phyloP scores from a whole-genome alignment of 225 moss, liverwort and hornwort genomes.

The Pseudisothecium myosuroides region DNA sequence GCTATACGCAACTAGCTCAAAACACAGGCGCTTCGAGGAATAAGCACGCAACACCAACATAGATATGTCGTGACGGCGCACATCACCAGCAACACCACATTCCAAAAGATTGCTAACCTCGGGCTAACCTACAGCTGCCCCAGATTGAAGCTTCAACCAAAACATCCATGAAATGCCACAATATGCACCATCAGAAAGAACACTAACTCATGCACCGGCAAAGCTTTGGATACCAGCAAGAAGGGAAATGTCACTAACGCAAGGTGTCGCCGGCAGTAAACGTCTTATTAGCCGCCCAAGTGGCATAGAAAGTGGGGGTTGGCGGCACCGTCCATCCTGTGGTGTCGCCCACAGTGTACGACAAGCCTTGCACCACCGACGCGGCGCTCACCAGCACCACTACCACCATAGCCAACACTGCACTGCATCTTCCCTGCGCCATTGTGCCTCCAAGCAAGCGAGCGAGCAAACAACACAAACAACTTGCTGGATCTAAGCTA shows the following conservation, averaged over 20 bases:
- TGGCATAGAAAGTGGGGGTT: neutral
- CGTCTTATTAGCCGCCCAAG: neutral
- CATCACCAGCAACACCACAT: neutral
- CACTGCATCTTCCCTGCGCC: conserved; percentile 38
- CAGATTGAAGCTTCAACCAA: neutral
- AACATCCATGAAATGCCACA: neutral
- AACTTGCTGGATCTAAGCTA: neutral
- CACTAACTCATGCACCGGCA: neutral
- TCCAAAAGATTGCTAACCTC: neutral
- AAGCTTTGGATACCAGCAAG: neutral
- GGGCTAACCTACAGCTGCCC: neutral
- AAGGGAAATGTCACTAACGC: neutral
- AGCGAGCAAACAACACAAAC: neutral
- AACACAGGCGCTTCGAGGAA: neutral
- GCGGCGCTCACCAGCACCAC: neutral
- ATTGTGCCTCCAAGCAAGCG: neutral
- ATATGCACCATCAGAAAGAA: neutral
- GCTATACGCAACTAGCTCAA: neutral
- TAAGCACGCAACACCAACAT: neutral
- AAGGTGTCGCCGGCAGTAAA: neutral
- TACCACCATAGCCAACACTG: neutral
- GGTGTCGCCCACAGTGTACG: neutral
- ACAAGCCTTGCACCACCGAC: neutral
- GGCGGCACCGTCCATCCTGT: neutral
- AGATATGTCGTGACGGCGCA: neutral